Conservation (phyloP, 2,329 filamentous ascomycete species). For the Penicillium sp. region DNA sequence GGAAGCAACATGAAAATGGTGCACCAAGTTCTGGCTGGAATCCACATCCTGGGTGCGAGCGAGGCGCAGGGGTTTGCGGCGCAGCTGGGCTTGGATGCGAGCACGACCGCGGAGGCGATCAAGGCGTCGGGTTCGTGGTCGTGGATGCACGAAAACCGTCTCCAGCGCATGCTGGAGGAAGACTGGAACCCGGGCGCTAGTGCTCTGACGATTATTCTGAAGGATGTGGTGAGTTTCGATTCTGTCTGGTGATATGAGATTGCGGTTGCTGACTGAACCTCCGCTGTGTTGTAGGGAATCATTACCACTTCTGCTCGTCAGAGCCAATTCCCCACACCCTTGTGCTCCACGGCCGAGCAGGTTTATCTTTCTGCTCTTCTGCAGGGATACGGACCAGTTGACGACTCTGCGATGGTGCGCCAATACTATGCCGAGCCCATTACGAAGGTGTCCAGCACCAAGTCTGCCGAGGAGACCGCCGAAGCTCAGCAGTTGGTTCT, state of each 20-base stretch:
- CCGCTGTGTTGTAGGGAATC: conserved; percentile 51
- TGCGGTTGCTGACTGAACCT: background rate
- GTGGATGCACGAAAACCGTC: conserved; percentile 62
- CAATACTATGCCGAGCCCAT: conserved; percentile 49
- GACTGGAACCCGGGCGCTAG: conserved; percentile 57
- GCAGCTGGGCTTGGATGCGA: conserved; percentile 54
- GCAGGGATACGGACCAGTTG: conserved; percentile 55
- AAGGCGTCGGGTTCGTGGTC: conserved; percentile 52
- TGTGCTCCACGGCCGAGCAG: conserved; percentile 63
- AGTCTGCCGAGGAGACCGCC: conserved; percentile 32
- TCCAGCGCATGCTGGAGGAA: conserved; percentile 54
- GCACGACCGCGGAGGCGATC: conserved; percentile 45
- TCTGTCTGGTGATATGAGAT: background rate
- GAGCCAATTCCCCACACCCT: conserved; percentile 57
- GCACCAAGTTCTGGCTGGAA: conserved; percentile 62
- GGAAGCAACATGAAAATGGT: conserved; percentile 62
- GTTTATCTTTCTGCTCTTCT: conserved; percentile 60
- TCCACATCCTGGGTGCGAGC: conserved; percentile 60
- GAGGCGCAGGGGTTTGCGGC: conserved; percentile 61
- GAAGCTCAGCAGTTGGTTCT: conserved; percentile 42
- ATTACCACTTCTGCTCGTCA: conserved; percentile 64
- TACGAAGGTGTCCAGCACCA: conserved; percentile 35
- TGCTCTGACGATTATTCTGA: conserved; percentile 59
- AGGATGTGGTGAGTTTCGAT: conserved; percentile 48
- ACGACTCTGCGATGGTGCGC: conserved; percentile 57